A percentile compares a stretch with the other conserved stretches of the same genome.
phyloP scores from a whole-genome alignment of 2,329 filamentous ascomycete species.

The Fusarium irregulare region DNA sequence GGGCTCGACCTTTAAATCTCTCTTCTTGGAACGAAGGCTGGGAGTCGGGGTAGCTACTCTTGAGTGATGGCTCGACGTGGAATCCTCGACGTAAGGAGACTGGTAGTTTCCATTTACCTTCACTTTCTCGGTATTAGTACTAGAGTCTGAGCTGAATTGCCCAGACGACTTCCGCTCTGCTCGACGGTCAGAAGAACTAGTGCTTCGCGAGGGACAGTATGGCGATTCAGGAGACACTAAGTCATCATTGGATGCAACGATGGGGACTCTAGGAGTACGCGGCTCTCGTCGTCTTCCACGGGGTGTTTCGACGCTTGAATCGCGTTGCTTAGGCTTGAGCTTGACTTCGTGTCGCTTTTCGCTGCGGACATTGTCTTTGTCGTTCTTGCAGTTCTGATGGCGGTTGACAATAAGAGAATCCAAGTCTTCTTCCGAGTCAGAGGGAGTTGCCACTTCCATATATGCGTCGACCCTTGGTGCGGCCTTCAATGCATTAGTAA shows the following conservation, averaged over 20 bases:
- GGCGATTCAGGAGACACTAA: slow-evolving; percentile 19
- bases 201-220: slow-evolving; percentile 37
- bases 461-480: background rate
- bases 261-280: background rate
- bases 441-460: background rate
- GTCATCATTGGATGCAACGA: background rate
- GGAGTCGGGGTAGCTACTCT: background rate
- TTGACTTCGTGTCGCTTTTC: background rate
- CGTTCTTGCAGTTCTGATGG: slow-evolving; percentile 1
- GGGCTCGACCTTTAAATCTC: background rate
- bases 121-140: background rate
- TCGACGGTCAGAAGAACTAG: slow-evolving; percentile 46
- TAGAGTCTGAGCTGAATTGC: slow-evolving; percentile 34
- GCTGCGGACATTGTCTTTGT: background rate
- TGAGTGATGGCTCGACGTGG: slow-evolving; percentile 22
- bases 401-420: slow-evolving; percentile 24
- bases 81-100: slow-evolving; percentile 47
- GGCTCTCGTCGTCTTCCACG: slow-evolving; percentile 14
- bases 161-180: slow-evolving; percentile 42
- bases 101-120: slow-evolving; percentile 32
- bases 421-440: slow-evolving; percentile 21
- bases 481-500: slow-evolving; percentile 21
- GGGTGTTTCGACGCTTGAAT: background rate
- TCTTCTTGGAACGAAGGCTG: background rate
- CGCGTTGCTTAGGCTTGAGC: background rate